Evolutionary conservation across 441 rosid species (phyloP).

Genomic region (Pelargonium myrrhifolium): DNA sequence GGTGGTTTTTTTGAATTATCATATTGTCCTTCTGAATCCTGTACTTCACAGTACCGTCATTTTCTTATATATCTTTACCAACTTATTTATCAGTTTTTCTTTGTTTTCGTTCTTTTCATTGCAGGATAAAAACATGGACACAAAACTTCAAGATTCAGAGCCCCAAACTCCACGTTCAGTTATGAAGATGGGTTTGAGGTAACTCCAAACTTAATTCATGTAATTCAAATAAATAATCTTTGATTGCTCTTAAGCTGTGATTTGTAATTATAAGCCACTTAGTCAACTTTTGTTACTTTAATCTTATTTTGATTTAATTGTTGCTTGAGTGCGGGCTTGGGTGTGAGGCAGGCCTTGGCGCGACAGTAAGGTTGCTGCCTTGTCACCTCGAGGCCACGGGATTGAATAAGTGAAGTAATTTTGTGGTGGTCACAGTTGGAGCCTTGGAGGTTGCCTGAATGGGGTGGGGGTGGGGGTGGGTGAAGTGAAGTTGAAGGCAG

Average conservation of each 20-base stretch:
- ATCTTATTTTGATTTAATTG: background rate
- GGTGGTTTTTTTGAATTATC: background rate
- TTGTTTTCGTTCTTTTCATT: slow-evolving; percentile 15
- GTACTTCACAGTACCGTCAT: background rate
- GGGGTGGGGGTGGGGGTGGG: too few species aligned
- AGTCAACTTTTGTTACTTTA: slow-evolving; percentile 10
- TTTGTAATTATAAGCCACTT: background rate
- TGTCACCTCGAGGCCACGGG: too few species aligned
- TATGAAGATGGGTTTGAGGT: slow-evolving; percentile 83
- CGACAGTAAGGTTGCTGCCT: too few species aligned
- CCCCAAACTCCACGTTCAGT: slow-evolving; percentile 92
- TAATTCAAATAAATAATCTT: background rate
- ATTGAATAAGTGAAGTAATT: too few species aligned
- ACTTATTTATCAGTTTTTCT: slow-evolving; percentile 9
- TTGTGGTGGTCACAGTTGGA: too few species aligned
- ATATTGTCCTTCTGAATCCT: background rate
- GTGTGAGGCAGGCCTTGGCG: background rate
- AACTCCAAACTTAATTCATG: slow-evolving; percentile 21
- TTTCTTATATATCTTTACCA: background rate
- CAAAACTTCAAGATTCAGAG: slow-evolving; percentile 85
- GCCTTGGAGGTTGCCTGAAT: too few species aligned
- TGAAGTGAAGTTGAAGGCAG: too few species aligned
- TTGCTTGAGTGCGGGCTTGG: background rate
- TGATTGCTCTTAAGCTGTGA: background rate
- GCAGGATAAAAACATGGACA: slow-evolving; percentile 87